Base-by-base conservation (phyloP, 1,284 basidiomycete genomes). In the Marasmius fiardii region DNA sequence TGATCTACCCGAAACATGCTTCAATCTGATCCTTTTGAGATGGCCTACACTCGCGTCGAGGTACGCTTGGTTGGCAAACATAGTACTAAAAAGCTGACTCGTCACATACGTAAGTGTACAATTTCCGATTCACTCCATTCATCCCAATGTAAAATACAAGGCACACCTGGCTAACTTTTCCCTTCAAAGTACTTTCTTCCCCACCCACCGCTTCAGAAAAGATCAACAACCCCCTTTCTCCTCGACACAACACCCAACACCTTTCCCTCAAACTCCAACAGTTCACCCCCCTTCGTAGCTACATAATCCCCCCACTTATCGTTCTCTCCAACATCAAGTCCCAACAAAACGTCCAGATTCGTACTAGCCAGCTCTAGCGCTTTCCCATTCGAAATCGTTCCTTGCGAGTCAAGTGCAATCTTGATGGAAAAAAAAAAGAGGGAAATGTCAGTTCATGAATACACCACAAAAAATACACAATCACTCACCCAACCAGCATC, bases 311-410 rank as follows among this genome's bases (percentile, higher is more conserved):
- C 28, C 4, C 4, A 31, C 28, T 10, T 64, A 20, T 71, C 63
- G 7, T 68, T 67, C 2, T 67, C 67, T 35, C 33, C 57, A 34
- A n/a, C 34, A 18, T 67, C 57, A 0, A 69, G 43, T 23, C 75
- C 72, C 4, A 89, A 67, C 23, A 92, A 70, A 33, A 74, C 74
- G 58, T 87, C 85, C 3, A 92, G 68, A 62, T 86, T 88, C 26
- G 75, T 72, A 11, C 83, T 82, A 11, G 81, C 84, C 34, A 90
- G 71, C 2, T 80, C 79, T 45, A 91, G 66, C 0, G 85, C 83
- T 10, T 83, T 70, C 4, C 74, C 67, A 60, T 78, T 78, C 34
- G 73, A 73, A 23, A 91, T 68, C 1, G 67, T 61, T 1, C 77
- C 81, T 11, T 51, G 6, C 6, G 44, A 58, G 37, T 58, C 53